A percentile compares a stretch with the other conserved stretches of the same genome.
phyloP scores from a whole-genome alignment of 495 filamentous ascomycete species.

The Aspergillus avenaceus region DNA sequence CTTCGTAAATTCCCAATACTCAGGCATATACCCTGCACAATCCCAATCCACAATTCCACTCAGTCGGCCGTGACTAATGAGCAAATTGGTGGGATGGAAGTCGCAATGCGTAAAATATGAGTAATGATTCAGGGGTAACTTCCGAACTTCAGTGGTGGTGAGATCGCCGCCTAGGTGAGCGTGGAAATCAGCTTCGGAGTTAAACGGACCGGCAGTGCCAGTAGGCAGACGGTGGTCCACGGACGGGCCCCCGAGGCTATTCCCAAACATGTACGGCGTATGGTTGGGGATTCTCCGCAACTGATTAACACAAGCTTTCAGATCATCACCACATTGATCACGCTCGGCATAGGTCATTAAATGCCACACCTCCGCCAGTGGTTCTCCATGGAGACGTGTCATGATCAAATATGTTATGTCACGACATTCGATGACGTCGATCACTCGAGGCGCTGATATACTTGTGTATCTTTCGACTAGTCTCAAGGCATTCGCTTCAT shows the following conservation, averaged over 20 bases:
- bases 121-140: background rate
- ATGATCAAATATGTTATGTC: conserved; percentile 13
- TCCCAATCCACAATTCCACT: conserved; percentile 31
- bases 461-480: conserved; percentile 16
- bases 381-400: conserved; percentile 11
- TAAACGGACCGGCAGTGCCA: conserved; percentile 13
- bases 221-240: conserved; percentile 17
- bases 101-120: conserved; percentile 27
- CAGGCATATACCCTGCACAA: conserved; percentile 26
- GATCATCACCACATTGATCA: conserved; percentile 12
- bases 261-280: conserved; percentile 12
- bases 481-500: conserved; percentile 11
- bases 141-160: background rate
- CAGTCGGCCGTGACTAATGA: conserved; percentile 19
- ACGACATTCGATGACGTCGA: conserved; percentile 8
- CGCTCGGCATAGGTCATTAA: conserved; percentile 19
- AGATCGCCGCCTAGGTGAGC: conserved; percentile 9
- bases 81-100: conserved; percentile 21
- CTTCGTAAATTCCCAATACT: conserved; percentile 34
- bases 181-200: conserved; percentile 20
- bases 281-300: conserved; percentile 19
- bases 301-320: conserved; percentile 9
- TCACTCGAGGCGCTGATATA: conserved; percentile 16
- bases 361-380: conserved; percentile 3
- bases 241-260: conserved; percentile 14